Percentiles rank a stretch among this genome's conserved stretches.
Conservation (phyloP, 2,329 filamentous ascomycete species). For the Hypoxylon sp. region DNA sequence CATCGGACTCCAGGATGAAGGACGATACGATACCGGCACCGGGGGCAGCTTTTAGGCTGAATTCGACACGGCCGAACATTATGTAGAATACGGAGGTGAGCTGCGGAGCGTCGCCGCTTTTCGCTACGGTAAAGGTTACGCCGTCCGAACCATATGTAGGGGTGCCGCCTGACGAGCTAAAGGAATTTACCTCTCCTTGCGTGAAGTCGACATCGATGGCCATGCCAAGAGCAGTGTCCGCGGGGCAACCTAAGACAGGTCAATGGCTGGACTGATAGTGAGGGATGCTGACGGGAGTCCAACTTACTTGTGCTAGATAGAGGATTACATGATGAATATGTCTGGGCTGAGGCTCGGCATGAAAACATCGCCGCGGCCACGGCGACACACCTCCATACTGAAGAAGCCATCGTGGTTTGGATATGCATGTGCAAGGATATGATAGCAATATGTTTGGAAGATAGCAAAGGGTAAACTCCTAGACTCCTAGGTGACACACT, state of each 20-base stretch:
- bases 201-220: conserved; percentile 87
- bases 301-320: conserved; percentile 41
- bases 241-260: conserved; percentile 66
- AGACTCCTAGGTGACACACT: no score
- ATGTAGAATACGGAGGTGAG: conserved; percentile 95
- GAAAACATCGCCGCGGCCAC: conserved; percentile 37
- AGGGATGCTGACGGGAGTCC: neutral
- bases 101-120: conserved; percentile 84
- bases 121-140: conserved; percentile 79
- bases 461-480: conserved; percentile 18
- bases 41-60: conserved; percentile 84
- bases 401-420: conserved; percentile 37
- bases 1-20: conserved; percentile 88
- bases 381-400: conserved; percentile 31
- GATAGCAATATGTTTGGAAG: conserved; percentile 18
- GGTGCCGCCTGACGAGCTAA: conserved; percentile 71
- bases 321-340: conserved; percentile 46
- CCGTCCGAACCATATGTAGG: conserved; percentile 81
- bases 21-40: conserved; percentile 94
- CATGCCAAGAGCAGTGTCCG: conserved; percentile 82
- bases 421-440: conserved; percentile 25
- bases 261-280: conserved; percentile 24
- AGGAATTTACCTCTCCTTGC: conserved; percentile 78
- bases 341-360: conserved; percentile 40
- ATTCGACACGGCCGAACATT: conserved; percentile 95